Evolutionary conservation across 495 filamentous ascomycete species (phyloP).

Genomic region (Penicillium subrubescens): DNA sequence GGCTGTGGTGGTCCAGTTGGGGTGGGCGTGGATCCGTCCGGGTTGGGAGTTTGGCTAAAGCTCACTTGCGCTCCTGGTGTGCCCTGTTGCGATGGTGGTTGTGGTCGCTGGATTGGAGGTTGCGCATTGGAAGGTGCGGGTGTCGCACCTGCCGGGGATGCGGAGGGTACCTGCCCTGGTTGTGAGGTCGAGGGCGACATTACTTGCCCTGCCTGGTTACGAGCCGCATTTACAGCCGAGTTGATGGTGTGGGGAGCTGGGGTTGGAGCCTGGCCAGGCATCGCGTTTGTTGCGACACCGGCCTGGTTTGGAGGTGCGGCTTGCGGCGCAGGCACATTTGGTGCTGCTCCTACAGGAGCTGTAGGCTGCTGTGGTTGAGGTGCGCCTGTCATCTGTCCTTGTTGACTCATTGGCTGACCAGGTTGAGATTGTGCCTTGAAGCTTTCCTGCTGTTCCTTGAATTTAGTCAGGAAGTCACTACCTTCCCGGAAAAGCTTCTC

Average conservation of each 20-base stretch:
- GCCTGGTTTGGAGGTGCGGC: conserved; percentile 26
- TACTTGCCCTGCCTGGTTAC: conserved; percentile 45
- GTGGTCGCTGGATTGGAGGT: conserved; percentile 51
- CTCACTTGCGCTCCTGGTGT: conserved; percentile 42
- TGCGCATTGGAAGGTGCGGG: conserved; percentile 42
- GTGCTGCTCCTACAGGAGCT: conserved; percentile 10
- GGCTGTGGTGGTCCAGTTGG: conserved; percentile 41
- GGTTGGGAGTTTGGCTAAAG: conserved; percentile 38
- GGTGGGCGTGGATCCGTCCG: conserved; percentile 46
- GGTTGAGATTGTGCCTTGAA: conserved; percentile 47
- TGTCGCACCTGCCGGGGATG: conserved; percentile 47
- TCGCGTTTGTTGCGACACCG: conserved; percentile 25
- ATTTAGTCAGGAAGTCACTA: conserved; percentile 48
- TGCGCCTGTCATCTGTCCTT: conserved; percentile 16
- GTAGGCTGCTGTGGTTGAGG: conserved; percentile 20
- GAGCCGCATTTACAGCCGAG: conserved; percentile 55
- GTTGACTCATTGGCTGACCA: conserved; percentile 38
- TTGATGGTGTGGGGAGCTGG: conserved; percentile 56
- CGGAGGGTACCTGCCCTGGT: conserved; percentile 37
- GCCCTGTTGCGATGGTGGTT: conserved; percentile 39
- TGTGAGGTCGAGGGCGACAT: conserved; percentile 45
- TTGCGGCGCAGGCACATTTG: conserved; percentile 23
- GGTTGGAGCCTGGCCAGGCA: conserved; percentile 42
- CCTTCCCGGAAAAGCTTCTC: conserved; percentile 51
- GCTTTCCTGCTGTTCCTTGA: conserved; percentile 50